Evolutionary conservation across 139 green algal species (phyloP).

Genomic region (Volvox africanus): DNA sequence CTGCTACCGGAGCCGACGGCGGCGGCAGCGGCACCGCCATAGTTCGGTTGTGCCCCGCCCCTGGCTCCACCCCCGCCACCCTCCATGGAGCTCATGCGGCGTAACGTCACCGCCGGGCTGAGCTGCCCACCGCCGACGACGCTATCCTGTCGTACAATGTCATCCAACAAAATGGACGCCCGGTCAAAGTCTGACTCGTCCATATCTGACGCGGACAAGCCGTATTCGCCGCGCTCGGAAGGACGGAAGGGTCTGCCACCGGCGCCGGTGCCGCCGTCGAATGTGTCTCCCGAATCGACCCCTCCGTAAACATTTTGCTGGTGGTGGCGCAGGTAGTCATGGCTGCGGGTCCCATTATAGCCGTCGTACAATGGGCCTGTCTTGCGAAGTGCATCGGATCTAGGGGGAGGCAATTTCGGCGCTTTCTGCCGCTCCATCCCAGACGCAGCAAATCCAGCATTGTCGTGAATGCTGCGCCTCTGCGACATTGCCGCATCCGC

Average conservation of each 20-base stretch:
- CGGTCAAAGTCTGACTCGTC: background rate
- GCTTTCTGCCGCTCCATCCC: no score
- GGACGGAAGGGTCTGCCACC: background rate
- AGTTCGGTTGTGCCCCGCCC: background rate
- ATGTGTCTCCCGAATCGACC: background rate
- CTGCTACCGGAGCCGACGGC: background rate
- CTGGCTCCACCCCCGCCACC: background rate
- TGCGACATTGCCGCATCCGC: no score
- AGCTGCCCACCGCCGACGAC: background rate
- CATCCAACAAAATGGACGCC: background rate
- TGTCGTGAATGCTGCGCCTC: no score
- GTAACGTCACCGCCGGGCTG: background rate
- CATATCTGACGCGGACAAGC: background rate
- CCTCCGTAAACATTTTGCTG: background rate
- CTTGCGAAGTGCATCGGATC: no score
- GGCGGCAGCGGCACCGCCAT: background rate
- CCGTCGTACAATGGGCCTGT: background rate
- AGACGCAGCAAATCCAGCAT: no score
- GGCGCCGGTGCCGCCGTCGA: background rate
- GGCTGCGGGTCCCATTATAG: background rate
- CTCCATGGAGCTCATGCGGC: background rate
- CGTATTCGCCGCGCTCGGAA: constrained; percentile 2
- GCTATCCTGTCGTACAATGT: constrained; percentile 28
- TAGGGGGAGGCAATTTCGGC: no score
- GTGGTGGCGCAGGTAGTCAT: background rate